phyloP scores from a whole-genome alignment of 1,284 basidiomycete genomes.

The Cyathus pygmaeus region DNA sequence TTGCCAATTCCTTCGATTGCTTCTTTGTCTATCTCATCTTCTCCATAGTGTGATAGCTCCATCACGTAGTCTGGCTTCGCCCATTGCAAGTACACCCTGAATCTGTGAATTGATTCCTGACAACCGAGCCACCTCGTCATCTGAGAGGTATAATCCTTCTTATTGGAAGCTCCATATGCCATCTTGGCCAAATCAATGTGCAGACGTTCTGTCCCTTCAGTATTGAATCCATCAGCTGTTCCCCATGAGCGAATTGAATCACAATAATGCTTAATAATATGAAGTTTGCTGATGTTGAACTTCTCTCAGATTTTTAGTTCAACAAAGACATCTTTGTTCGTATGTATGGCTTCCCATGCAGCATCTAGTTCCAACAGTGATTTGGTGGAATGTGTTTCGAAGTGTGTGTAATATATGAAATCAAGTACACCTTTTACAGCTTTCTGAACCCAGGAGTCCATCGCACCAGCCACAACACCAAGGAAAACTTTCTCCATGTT shows the following conservation, averaged over 20 bases:
- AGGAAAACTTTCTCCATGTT: conserved; percentile 38
- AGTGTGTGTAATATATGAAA: conserved; percentile 37
- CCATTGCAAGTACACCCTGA: conserved; percentile 13
- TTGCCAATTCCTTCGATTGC: no score
- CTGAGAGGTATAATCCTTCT: conserved; percentile 14
- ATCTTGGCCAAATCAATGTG: conserved; percentile 14
- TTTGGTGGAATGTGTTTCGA: conserved; percentile 25
- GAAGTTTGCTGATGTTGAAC: conserved; percentile 44
- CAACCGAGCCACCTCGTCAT: conserved; percentile 16
- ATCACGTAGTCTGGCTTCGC: conserved; percentile 1
- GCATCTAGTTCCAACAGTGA: conserved; percentile 15
- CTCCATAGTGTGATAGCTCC: not conserved
- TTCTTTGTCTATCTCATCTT: not conserved
- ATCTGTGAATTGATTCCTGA: conserved; percentile 8
- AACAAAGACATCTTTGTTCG: conserved; percentile 18
- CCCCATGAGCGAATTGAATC: conserved; percentile 34
- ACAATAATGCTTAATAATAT: conserved; percentile 43
- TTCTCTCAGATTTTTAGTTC: conserved; percentile 9
- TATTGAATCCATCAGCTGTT: conserved; percentile 44
- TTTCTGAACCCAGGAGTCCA: conserved; percentile 11
- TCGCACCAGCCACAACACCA: conserved; percentile 19
- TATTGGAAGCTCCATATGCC: conserved; percentile 14
- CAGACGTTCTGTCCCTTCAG: conserved; percentile 16
- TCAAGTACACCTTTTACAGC: conserved; percentile 28
- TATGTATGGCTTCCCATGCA: conserved; percentile 18